phyloP scores from a whole-genome alignment of 805 yeast species.

The Candida alai region DNA sequence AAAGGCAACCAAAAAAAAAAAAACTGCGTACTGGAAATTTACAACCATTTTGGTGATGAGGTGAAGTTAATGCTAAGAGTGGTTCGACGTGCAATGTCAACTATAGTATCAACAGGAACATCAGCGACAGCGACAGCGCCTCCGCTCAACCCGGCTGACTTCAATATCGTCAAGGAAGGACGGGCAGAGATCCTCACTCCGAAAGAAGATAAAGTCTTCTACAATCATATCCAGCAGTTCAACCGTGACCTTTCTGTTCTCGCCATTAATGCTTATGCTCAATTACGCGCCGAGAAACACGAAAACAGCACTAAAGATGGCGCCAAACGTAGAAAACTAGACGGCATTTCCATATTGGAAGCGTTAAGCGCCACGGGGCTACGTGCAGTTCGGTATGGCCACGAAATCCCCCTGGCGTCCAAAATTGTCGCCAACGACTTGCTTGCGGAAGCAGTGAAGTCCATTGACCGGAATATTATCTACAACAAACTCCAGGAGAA shows the following conservation, averaged over 20 bases:
- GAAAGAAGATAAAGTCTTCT: conserved; percentile 79
- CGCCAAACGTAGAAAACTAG: conserved; percentile 14
- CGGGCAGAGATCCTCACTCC: conserved; percentile 79
- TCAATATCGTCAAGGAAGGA: conserved; percentile 60
- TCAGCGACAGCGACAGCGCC: too few species aligned
- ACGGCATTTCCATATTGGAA: conserved; percentile 65
- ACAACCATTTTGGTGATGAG: too few species aligned
- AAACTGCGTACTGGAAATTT: too few species aligned
- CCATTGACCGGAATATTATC: conserved; percentile 68
- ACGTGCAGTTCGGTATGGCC: conserved; percentile 89
- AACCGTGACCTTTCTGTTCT: conserved; percentile 86
- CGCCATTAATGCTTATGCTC: conserved; percentile 84
- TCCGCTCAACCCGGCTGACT: conserved; percentile 9
- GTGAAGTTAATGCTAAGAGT: conserved; percentile 1
- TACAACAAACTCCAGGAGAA: conserved; percentile 57
- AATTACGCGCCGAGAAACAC: conserved; percentile 37
- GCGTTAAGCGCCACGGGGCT: conserved; percentile 95
- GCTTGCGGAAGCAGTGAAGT: conserved; percentile 76
- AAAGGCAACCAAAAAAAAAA: too few species aligned
- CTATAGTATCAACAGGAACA: neutral
- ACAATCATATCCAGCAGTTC: conserved; percentile 95
- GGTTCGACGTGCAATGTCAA: conserved; percentile 1
- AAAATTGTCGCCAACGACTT: conserved; percentile 87
- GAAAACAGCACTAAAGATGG: conserved; percentile 8
- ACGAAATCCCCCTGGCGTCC: conserved; percentile 77